Evolutionary conservation across 2,329 filamentous ascomycete genomes (phyloP).

Genomic region (Fusarium nelsonii): DNA sequence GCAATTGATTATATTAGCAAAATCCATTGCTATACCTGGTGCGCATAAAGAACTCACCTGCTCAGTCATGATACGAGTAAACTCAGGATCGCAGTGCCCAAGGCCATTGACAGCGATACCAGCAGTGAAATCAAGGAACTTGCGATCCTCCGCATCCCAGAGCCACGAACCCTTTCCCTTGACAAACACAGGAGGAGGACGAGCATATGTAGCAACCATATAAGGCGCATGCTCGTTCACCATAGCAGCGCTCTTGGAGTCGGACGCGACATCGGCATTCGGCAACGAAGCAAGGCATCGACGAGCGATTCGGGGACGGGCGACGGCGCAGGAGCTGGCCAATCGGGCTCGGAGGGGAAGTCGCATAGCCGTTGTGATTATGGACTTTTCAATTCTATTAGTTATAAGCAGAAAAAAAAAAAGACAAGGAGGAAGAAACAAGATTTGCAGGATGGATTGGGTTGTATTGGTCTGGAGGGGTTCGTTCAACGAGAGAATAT

Average conservation of each 20-base stretch:
- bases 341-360: conserved; percentile 56
- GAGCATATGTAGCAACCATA: conserved; percentile 96
- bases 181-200: conserved; percentile 89
- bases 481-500: conserved; percentile 34
- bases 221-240: conserved; percentile 82
- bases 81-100: conserved; percentile 87
- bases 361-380: conserved; percentile 56
- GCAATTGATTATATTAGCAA: neutral
- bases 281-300: conserved; percentile 58
- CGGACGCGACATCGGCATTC: conserved; percentile 78
- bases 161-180: conserved; percentile 88
- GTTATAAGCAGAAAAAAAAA: neutral
- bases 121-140: conserved; percentile 94
- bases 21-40: neutral
- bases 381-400: neutral
- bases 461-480: conserved; percentile 20
- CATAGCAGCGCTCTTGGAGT: conserved; percentile 80
- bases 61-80: conserved; percentile 79
- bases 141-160: conserved; percentile 89
- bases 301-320: conserved; percentile 47
- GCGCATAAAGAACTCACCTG: conserved; percentile 65
- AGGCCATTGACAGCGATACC: conserved; percentile 96
- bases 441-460: neutral
- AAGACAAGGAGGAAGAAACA: neutral
- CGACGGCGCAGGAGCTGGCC: conserved; percentile 45